A percentile compares a stretch with the other conserved stretches of the same genome.
Evolutionary conservation across 805 yeast species (phyloP).

Genomic region (Yarrowia bubula): DNA sequence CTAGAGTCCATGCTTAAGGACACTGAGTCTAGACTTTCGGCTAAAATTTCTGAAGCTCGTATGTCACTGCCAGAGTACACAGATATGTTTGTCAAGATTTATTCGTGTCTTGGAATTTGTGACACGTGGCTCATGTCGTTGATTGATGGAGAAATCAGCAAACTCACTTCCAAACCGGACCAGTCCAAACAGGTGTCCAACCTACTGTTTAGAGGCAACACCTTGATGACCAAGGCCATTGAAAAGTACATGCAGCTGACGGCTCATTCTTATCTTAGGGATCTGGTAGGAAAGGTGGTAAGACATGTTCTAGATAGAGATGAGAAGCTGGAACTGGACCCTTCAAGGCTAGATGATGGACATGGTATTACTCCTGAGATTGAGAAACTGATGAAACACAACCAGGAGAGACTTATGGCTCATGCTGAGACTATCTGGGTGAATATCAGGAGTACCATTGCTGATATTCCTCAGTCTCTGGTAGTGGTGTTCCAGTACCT

Average conservation of each 20-base stretch:
- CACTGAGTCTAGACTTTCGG: background rate
- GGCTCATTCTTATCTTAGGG: conserved; percentile 76
- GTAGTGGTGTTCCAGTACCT: conserved; percentile 62
- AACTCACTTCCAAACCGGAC: conserved; percentile 22
- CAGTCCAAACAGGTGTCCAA: conserved; percentile 5
- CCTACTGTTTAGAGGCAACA: conserved; percentile 81
- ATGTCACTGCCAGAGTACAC: conserved; percentile 32
- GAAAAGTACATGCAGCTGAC: conserved; percentile 73
- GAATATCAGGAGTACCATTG: conserved; percentile 60
- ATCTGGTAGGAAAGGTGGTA: conserved; percentile 69
- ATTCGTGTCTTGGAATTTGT: conserved; percentile 66
- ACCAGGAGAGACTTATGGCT: conserved; percentile 47
- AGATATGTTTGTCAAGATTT: conserved; percentile 61
- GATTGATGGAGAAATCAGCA: conserved; percentile 60
- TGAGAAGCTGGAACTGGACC: conserved; percentile 75
- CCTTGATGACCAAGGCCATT: conserved; percentile 75
- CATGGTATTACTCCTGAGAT: conserved; percentile 32
- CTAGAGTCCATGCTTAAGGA: conserved; percentile 58
- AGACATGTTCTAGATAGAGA: conserved; percentile 51
- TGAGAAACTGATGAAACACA: conserved; percentile 44
- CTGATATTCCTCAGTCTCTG: conserved; percentile 70
- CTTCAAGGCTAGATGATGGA: conserved; percentile 47
- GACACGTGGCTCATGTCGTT: conserved; percentile 70
- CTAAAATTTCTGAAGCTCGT: conserved; percentile 5
- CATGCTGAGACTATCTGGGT: conserved; percentile 65